A percentile compares a stretch with the other conserved stretches of the same genome.
These are phyloP conservation scores for Mediolabrus comicus DNA, from an alignment of 108 stramenopile species.

Conservation along the genomic window DNA sequence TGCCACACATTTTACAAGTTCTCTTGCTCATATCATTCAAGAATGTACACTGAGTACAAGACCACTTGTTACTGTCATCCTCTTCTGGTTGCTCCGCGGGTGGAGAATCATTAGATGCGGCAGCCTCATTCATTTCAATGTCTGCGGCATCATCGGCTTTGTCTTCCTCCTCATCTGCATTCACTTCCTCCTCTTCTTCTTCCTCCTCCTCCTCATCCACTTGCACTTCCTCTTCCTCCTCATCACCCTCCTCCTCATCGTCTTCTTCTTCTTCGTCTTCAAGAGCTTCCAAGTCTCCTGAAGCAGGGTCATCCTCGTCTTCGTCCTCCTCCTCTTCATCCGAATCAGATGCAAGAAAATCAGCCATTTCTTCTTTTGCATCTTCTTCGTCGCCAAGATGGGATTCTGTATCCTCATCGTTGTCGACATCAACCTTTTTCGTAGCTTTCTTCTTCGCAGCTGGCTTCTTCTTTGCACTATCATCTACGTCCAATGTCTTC, in stretches of 20 bases:
- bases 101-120: background rate
- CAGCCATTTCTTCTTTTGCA: slow-evolving; percentile 9
- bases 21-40: slow-evolving; percentile 39
- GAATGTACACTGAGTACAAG: slow-evolving; percentile 56
- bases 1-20: slow-evolving; percentile 51
- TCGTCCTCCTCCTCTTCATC: slow-evolving; percentile 8
- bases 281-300: background rate
- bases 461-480: background rate
- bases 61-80: slow-evolving; percentile 31
- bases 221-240: background rate
- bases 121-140: slow-evolving; percentile 10
- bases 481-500: background rate
- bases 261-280: slow-evolving; percentile 28
- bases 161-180: slow-evolving; percentile 6
- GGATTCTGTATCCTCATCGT: slow-evolving; percentile 19
- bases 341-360: slow-evolving; percentile 13
- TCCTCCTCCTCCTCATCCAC: background rate
- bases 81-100: background rate
- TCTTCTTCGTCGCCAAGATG: slow-evolving; percentile 7
- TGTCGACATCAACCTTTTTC: slow-evolving; percentile 13
- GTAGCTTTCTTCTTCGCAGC: slow-evolving; percentile 5
- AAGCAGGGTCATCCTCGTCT: slow-evolving; percentile 7
- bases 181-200: slow-evolving; percentile 7
- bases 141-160: slow-evolving; percentile 7
- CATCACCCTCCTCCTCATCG: slow-evolving; percentile 3